Evolutionary conservation across 495 filamentous ascomycete genomes (phyloP).

Genomic region (Penicillium riverlandense): DNA sequence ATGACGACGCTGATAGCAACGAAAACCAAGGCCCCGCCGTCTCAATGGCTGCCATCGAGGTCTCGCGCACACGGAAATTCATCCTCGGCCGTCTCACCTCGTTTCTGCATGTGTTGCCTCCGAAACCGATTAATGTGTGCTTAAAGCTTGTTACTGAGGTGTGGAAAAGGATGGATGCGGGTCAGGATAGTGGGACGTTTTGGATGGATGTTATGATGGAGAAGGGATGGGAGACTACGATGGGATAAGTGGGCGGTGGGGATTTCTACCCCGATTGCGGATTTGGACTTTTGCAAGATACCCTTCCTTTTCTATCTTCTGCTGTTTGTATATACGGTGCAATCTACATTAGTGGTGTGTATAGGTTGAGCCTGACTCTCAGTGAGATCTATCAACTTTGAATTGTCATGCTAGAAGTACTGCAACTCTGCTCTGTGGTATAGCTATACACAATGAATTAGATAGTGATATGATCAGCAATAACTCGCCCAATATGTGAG

Average conservation of each 20-base stretch:
- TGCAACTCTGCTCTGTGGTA: too few species aligned
- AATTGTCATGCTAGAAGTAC: too few species aligned
- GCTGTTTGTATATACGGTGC: too few species aligned
- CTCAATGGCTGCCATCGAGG: conserved; percentile 41
- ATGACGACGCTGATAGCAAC: conserved; percentile 4
- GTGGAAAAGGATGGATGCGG: conserved; percentile 43
- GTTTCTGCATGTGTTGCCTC: conserved; percentile 41
- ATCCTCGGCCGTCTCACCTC: conserved; percentile 40
- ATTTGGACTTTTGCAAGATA: background rate
- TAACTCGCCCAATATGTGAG: too few species aligned
- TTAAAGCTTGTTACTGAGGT: conserved; percentile 42
- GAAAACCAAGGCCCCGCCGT: conserved; percentile 19
- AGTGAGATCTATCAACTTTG: too few species aligned
- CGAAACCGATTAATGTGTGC: conserved; percentile 45
- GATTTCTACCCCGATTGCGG: background rate
- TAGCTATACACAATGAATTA: too few species aligned
- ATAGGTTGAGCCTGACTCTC: too few species aligned
- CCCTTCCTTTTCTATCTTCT: background rate
- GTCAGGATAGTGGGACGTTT: conserved; percentile 23
- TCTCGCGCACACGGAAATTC: conserved; percentile 37
- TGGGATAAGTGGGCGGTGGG: conserved; percentile 31
- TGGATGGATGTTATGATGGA: conserved; percentile 56
- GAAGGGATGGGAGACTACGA: conserved; percentile 51
- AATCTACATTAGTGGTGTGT: too few species aligned
- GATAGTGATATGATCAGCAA: too few species aligned